A percentile compares a stretch with the other conserved stretches of the same genome.
phyloP scores from a whole-genome alignment of 2,329 filamentous ascomycete species.

The Immersiporthe knoxdaviesiana region DNA sequence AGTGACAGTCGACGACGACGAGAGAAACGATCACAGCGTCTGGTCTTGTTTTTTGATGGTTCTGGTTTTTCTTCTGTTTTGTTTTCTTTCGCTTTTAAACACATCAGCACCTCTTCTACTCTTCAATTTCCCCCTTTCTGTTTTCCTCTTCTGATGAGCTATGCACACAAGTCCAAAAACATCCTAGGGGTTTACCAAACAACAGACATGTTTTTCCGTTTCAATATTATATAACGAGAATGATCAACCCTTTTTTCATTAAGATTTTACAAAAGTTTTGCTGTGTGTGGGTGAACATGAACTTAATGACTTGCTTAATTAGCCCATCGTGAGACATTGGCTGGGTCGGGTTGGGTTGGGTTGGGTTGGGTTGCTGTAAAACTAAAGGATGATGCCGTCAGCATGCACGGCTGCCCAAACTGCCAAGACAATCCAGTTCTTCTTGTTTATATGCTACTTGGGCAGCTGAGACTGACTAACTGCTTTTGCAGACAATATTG shows the following conservation, averaged over 20 bases:
- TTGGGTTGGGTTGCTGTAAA: background rate
- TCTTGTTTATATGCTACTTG: background rate
- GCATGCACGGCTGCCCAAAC: background rate
- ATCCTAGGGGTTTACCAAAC: background rate
- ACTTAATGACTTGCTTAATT: background rate
- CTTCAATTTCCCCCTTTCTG: background rate
- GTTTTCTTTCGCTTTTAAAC: background rate
- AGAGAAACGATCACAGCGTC: background rate
- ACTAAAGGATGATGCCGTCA: background rate
- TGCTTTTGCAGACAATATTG: background rate
- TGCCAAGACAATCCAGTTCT: background rate
- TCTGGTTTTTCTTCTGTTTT: background rate
- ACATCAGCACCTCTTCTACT: background rate
- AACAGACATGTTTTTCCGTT: background rate
- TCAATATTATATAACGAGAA: background rate
- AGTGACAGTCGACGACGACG: background rate
- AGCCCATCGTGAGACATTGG: too few relatives aligned
- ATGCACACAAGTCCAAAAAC: background rate
- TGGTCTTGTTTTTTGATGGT: background rate
- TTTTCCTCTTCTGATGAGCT: background rate
- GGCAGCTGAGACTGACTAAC: background rate
- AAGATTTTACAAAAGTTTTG: background rate
- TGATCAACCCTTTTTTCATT: background rate
- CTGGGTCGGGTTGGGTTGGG: too few relatives aligned
- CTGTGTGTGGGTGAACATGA: background rate